These are phyloP conservation scores for Heterobasidion annosum DNA, from an alignment of 1,284 basidiomycete species.

Conservation along the genomic window DNA sequence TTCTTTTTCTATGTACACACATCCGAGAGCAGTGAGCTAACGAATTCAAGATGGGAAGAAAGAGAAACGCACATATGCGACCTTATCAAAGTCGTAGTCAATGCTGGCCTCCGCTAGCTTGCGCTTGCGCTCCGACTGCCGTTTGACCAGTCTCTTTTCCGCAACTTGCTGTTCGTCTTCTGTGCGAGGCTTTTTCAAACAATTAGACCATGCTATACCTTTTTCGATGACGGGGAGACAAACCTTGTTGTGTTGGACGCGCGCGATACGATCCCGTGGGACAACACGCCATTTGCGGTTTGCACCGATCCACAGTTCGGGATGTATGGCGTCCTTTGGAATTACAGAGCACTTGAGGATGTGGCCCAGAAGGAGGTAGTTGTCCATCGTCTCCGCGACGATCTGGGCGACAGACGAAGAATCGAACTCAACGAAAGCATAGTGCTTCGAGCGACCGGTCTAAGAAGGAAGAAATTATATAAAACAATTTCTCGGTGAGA, in stretches of 20 bases:
- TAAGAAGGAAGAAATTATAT: constrained; percentile 20
- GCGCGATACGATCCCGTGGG: constrained; percentile 65
- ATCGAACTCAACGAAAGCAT: constrained; percentile 93
- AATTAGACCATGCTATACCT: not conserved
- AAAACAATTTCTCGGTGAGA: not conserved
- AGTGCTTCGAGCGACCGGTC: constrained; percentile 96
- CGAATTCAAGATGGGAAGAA: not conserved
- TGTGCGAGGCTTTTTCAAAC: constrained; percentile 53
- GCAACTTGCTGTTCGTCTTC: constrained; percentile 63
- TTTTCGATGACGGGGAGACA: not conserved
- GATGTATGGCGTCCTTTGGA: constrained; percentile 84
- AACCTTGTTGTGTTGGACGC: constrained; percentile 81
- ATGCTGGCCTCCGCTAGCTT: constrained; percentile 82
- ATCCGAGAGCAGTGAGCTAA: too few relatives aligned
- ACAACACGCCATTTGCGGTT: constrained; percentile 85
- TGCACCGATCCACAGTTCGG: constrained; percentile 94
- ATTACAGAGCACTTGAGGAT: constrained; percentile 86
- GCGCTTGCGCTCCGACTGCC: constrained; percentile 72
- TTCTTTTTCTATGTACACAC: constrained; percentile 1
- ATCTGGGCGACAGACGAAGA: constrained; percentile 88
- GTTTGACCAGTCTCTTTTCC: constrained; percentile 64
- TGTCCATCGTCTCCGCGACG: constrained; percentile 98
- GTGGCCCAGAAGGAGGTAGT: constrained; percentile 93
- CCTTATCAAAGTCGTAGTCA: constrained; percentile 78
- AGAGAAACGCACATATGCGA: constrained; percentile 51